Base-by-base conservation (phyloP, 148 eudicot species). In the Nyssa sinensis region DNA sequence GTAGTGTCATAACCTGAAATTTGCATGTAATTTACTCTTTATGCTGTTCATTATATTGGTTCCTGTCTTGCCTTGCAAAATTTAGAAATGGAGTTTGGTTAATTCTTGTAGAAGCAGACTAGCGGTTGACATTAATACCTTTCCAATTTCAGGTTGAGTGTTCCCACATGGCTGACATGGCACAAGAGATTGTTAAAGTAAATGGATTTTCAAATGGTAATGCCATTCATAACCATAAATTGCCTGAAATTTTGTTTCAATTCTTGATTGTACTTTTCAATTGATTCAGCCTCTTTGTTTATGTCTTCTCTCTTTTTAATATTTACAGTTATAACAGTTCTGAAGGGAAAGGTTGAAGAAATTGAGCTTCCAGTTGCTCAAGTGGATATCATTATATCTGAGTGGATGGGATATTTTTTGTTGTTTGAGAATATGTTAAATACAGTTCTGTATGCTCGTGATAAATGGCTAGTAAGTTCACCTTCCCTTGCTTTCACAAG, bases 341-440 rank as follows among this genome's bases (percentile, higher is more conserved):
- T 93, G 32, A 96, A 93, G 86, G 99, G 98, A 44, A 96, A 96
- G 78, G 80, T 96, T 70, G 98, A 96, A 81, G 99, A 96, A 82
- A 78, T 96, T 75, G 94, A 96, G 73, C 98, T 96, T 75, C 99
- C 98, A 59, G 91, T 93, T 75, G 78, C 88, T 34, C 80, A 93
- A 84, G 99, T 96, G 63, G 99, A 96, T 86, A 76, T 96, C 10
- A 96, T 96, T 66, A 86, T 95, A 68, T 95, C 99, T 30, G 99
- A 95, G 79, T 95, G 99, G 99, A 95, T 95, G 99, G 99, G 99
- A 61, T 95, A 95, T 83, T 95, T 95, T 78, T 74, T 95, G 51
- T 76, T 95, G 75, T 95, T 90, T 68, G 99, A 95, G 78, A 95
- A 95, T 57, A 95, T 95, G 99, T 72, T 95, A 67, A 82, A 95